Evolutionary conservation across 768 basidiomycete genomes (phyloP).

Genomic region (Chlorophyllum brunneum): DNA sequence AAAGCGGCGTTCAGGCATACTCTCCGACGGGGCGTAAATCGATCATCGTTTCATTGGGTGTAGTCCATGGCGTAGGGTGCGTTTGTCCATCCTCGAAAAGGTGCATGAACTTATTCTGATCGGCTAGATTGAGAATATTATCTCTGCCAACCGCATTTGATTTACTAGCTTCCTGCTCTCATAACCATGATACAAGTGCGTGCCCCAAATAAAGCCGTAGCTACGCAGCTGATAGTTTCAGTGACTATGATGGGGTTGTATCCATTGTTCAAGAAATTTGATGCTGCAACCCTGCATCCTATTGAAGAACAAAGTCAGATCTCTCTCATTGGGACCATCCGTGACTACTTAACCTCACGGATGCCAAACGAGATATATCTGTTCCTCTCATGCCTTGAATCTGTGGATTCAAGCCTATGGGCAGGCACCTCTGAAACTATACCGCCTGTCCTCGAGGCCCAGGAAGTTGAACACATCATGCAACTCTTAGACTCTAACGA

Average conservation of each 20-base stretch:
- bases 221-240: conserved; percentile 8
- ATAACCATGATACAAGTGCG: background rate
- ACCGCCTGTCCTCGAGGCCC: conserved; percentile 56
- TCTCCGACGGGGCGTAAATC: background rate
- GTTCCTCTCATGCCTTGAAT: conserved; percentile 62
- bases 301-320: conserved; percentile 22
- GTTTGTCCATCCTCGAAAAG: background rate
- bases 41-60: background rate
- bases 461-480: conserved; percentile 75
- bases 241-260: conserved; percentile 34
- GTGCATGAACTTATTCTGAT: background rate
- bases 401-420: conserved; percentile 59
- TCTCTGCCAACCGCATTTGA: conserved; percentile 6
- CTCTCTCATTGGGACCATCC: conserved; percentile 44
- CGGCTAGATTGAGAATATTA: background rate
- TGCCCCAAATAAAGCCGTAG: background rate
- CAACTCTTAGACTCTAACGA: conserved; percentile 61
- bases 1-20: background rate
- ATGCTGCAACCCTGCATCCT: conserved; percentile 24
- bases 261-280: conserved; percentile 26
- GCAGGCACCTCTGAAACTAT: conserved; percentile 54
- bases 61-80: conserved; percentile 2
- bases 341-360: conserved; percentile 52
- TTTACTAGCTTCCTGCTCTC: background rate
- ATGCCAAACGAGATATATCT: conserved; percentile 61